Evolutionary conservation across 164 flowering plant genomes (phyloP).

Genomic region (Berberis thunbergii): DNA sequence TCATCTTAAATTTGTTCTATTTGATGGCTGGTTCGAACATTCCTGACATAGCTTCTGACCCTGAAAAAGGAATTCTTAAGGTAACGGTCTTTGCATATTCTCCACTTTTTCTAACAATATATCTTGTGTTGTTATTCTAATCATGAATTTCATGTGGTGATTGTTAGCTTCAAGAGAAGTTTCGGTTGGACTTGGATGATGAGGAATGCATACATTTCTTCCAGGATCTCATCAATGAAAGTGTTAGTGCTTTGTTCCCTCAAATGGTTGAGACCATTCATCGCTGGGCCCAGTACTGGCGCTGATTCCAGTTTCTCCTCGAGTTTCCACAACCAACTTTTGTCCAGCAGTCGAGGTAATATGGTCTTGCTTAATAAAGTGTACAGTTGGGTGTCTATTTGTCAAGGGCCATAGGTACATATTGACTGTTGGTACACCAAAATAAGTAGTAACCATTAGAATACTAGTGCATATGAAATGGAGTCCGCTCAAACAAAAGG

Average conservation of each 20-base stretch:
- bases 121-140: not conserved
- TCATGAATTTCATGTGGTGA: not conserved
- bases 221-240: conserved; percentile 97
- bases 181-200: conserved; percentile 92
- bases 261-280: conserved; percentile 99
- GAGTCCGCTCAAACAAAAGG: too few relatives aligned
- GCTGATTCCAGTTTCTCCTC: conserved; percentile 30
- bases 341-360: conserved; percentile 11
- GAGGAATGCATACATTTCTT: conserved; percentile 92
- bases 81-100: conserved; percentile 20
- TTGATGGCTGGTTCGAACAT: conserved; percentile 98
- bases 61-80: conserved; percentile 97
- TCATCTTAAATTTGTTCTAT: conserved; percentile 86
- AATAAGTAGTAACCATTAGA: not conserved
- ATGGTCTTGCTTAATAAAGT: too few relatives aligned
- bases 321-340: not conserved
- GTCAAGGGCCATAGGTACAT: not conserved
- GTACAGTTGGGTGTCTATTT: not conserved
- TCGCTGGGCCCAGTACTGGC: conserved; percentile 99
- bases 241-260: conserved; percentile 99
- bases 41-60: conserved; percentile 96
- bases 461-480: too few relatives aligned
- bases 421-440: not conserved
- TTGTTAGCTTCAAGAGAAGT: conserved; percentile 88
- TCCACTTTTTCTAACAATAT: not conserved